Evolutionary conservation across 2,329 filamentous ascomycete species (phyloP).

Genomic region (Elsinoe perseae): DNA sequence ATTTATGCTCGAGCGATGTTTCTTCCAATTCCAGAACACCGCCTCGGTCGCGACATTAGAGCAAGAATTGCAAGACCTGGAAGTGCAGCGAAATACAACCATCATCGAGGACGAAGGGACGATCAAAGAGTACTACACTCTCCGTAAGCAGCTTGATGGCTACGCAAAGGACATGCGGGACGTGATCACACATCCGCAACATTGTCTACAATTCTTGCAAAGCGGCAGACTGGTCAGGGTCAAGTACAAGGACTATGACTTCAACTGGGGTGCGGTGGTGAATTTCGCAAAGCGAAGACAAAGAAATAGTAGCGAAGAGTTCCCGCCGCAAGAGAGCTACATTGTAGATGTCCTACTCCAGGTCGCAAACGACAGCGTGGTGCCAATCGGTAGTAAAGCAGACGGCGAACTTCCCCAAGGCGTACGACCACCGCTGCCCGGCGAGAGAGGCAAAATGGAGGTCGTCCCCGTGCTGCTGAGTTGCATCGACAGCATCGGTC

Average conservation of each 20-base stretch:
- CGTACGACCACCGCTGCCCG: constrained; percentile 52
- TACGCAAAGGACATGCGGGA: constrained; percentile 84
- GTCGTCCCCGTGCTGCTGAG: constrained; percentile 79
- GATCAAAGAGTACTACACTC: constrained; percentile 88
- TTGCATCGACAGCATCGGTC: constrained; percentile 75
- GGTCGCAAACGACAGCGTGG: constrained; percentile 52
- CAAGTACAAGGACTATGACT: constrained; percentile 71
- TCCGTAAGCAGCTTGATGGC: constrained; percentile 72
- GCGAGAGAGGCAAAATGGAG: constrained; percentile 64
- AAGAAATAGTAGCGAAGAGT: constrained; percentile 61
- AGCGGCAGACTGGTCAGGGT: constrained; percentile 81
- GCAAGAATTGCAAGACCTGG: constrained; percentile 70
- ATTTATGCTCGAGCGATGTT: constrained; percentile 97
- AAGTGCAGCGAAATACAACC: constrained; percentile 64
- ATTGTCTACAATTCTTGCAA: constrained; percentile 78
- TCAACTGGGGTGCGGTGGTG: constrained; percentile 88
- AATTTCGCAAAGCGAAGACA: constrained; percentile 57
- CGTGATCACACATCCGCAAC: constrained; percentile 85
- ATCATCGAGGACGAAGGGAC: constrained; percentile 77
- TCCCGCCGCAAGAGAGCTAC: constrained; percentile 66
- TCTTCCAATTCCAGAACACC: constrained; percentile 96
- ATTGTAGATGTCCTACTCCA: constrained; percentile 74
- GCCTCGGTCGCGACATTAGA: constrained; percentile 78
- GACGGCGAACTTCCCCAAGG: constrained; percentile 56
- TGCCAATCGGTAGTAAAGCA: constrained; percentile 25